Evolutionary conservation across 2,329 filamentous ascomycete genomes (phyloP).

Genomic region (Diaporthe sp.): DNA sequence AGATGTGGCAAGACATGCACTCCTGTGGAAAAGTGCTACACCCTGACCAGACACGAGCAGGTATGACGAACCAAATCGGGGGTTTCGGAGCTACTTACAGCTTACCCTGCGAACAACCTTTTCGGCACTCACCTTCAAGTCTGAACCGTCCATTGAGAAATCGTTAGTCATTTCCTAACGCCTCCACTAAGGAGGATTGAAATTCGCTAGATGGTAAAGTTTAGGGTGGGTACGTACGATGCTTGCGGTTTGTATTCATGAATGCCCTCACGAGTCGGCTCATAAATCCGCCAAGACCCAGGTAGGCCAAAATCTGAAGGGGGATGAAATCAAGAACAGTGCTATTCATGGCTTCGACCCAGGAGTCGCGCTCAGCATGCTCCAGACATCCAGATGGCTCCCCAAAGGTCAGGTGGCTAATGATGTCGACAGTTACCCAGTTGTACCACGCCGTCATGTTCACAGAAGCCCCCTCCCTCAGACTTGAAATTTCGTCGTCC

Average conservation of each 20-base stretch:
- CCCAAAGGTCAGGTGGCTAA: slow-evolving; percentile 47
- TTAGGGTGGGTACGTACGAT: not conserved
- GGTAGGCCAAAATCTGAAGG: slow-evolving; percentile 2
- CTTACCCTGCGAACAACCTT: slow-evolving; percentile 22
- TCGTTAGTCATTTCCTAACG: not conserved
- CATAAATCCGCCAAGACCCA: not conserved
- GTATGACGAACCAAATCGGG: not conserved
- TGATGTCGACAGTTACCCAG: slow-evolving; percentile 46
- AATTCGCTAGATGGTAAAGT: not conserved
- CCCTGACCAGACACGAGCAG: not conserved
- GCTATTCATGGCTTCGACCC: slow-evolving; percentile 43
- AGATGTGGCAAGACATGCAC: not conserved
- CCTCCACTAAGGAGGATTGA: not conserved
- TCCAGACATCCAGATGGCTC: slow-evolving; percentile 46
- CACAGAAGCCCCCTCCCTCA: slow-evolving; percentile 36
- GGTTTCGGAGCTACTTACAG: not conserved
- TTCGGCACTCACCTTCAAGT: slow-evolving; percentile 16
- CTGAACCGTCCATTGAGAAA: not conserved
- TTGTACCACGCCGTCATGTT: slow-evolving; percentile 44
- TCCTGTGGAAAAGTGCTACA: not conserved
- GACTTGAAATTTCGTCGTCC: not conserved
- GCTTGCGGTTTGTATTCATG: slow-evolving; percentile 6
- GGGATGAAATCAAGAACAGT: slow-evolving; percentile 38
- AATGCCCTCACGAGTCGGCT: not conserved
- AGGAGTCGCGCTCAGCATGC: slow-evolving; percentile 42